Conservation (phyloP, 148 eudicot species). For the Persicaria maculosa region DNA sequence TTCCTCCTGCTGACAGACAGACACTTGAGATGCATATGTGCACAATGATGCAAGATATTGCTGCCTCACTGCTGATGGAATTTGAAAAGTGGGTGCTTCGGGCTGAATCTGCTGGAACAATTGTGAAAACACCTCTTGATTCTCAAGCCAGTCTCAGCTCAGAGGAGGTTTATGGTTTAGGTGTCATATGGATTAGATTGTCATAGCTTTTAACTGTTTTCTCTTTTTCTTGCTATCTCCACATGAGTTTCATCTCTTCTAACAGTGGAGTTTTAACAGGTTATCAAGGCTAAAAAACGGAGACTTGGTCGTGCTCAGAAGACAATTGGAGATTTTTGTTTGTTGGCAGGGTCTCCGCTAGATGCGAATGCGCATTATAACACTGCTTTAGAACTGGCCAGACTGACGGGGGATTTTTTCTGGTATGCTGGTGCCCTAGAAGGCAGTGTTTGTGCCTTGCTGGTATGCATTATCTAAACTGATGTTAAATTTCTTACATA, state of each 20-base stretch:
- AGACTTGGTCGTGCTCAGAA: slow-evolving; percentile 97
- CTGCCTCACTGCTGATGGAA: slow-evolving; percentile 92
- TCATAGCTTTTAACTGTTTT: not conserved
- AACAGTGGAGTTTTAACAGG: slow-evolving; percentile 30
- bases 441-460: slow-evolving; percentile 91
- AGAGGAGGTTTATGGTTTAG: slow-evolving; percentile 99
- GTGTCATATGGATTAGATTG: slow-evolving; percentile 53
- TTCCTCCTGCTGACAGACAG: slow-evolving; percentile 90
- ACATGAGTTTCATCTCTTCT: not conserved
- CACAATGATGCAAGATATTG: slow-evolving; percentile 98
- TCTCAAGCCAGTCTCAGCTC: slow-evolving; percentile 99
- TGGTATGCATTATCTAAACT: slow-evolving; percentile 43
- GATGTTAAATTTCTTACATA: not conserved
- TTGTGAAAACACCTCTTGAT: slow-evolving; percentile 94
- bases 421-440: slow-evolving; percentile 99
- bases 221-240: slow-evolving; percentile 8
- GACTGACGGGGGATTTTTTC: slow-evolving; percentile 87
- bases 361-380: slow-evolving; percentile 98
- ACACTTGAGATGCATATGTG: slow-evolving; percentile 83
- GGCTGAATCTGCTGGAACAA: slow-evolving; percentile 47
- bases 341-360: not conserved
- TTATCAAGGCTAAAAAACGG: slow-evolving; percentile 87
- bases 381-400: slow-evolving; percentile 87
- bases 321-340: slow-evolving; percentile 61
- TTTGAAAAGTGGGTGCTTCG: slow-evolving; percentile 44